Conservation (phyloP, 257 asterid genomes). For the Nicotiana attenuata region DNA sequence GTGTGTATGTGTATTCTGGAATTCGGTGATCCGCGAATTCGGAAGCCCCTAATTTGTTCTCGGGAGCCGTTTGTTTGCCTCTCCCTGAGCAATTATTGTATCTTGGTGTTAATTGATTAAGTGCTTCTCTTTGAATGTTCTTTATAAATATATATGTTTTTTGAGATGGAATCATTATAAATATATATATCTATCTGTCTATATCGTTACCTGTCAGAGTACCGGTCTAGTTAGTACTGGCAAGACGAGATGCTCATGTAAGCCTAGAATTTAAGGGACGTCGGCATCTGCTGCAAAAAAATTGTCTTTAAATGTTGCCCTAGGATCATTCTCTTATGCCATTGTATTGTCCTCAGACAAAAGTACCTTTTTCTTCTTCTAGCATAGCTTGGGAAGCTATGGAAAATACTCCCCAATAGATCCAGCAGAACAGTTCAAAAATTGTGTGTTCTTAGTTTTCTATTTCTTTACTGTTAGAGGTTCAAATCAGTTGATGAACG, state of each 20-base stretch:
- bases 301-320: background rate
- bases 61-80: background rate
- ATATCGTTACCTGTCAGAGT: background rate
- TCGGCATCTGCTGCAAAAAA: background rate
- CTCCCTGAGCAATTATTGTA: background rate
- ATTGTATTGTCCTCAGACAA: background rate
- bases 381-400: background rate
- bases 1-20: background rate
- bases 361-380: background rate
- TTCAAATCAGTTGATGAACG: background rate
- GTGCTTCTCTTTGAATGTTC: background rate
- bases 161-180: too few species aligned
- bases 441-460: background rate
- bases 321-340: background rate
- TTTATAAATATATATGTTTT: background rate
- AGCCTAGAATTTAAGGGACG: background rate
- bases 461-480: background rate
- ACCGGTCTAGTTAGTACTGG: background rate
- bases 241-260: background rate
- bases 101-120: background rate
- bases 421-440: background rate
- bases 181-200: background rate
- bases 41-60: background rate
- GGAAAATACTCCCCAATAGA: background rate
- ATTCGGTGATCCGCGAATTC: background rate